These are phyloP conservation scores for Rheum nobile DNA, from an alignment of 148 eudicot species.

Conservation along the genomic window DNA sequence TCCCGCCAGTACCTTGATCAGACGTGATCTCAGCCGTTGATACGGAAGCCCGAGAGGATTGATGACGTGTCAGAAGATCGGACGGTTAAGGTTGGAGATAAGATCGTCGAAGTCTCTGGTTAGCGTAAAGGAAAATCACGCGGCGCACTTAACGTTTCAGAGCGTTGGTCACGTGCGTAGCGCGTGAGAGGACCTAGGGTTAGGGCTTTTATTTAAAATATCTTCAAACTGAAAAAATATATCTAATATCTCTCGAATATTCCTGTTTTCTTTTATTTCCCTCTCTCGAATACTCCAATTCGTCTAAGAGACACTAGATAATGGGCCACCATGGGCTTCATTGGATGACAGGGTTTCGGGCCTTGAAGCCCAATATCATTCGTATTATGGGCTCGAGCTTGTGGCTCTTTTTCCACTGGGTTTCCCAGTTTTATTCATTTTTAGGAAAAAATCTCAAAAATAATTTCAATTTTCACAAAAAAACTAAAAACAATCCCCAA, in stretches of 20 bases:
- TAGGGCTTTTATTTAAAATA: constrained; percentile 10
- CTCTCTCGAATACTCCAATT: neutral
- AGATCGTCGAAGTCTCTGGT: constrained; percentile 8
- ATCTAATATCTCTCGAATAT: neutral
- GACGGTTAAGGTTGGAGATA: constrained; percentile 21
- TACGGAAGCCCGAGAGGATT: constrained; percentile 18
- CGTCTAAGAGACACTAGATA: neutral
- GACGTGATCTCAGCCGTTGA: constrained; percentile 44
- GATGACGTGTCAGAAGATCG: constrained; percentile 46
- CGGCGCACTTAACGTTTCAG: constrained; percentile 16
- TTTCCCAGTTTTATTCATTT: no score
- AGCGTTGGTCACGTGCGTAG: constrained; percentile 29
- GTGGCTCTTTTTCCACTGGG: no score
- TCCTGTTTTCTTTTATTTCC: neutral
- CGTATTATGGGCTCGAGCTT: no score
- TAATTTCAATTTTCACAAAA: no score
- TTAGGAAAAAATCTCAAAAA: no score
- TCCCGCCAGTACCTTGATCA: constrained; percentile 19
- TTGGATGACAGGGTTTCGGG: neutral
- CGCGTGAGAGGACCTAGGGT: constrained; percentile 32
- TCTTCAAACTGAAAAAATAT: neutral
- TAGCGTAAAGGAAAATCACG: constrained; percentile 11
- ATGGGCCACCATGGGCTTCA: neutral
- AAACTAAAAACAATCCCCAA: no score
- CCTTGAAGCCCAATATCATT: neutral